Evolutionary conservation across 495 filamentous ascomycete species (phyloP).

Genomic region (Penicillium angulare): DNA sequence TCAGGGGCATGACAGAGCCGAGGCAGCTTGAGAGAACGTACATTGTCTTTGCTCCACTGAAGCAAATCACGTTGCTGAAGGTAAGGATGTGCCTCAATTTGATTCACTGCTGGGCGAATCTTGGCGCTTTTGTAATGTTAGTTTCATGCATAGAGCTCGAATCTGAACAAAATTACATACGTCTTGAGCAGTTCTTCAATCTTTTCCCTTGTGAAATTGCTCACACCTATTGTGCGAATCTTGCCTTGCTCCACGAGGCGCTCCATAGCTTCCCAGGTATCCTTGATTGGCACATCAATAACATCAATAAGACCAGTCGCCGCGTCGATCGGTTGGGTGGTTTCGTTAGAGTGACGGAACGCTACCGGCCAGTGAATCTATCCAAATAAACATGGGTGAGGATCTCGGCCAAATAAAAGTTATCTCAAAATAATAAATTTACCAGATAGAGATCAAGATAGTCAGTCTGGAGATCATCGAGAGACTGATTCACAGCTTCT

Average conservation of each 20-base stretch:
- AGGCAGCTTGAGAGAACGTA: too few species aligned
- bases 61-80: neutral
- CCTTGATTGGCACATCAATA: neutral
- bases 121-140: constrained; percentile 60
- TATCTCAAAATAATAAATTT: neutral
- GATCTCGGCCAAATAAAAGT: neutral
- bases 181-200: neutral
- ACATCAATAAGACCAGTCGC: neutral
- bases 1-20: too few species aligned
- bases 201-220: neutral
- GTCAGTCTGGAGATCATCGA: neutral
- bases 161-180: constrained; percentile 32
- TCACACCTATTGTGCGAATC: neutral
- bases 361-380: neutral
- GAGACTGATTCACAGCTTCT: neutral
- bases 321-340: neutral
- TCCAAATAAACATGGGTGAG: neutral
- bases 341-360: neutral
- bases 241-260: neutral
- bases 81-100: neutral
- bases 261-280: neutral
- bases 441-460: neutral
- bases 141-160: constrained; percentile 43
- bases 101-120: neutral
- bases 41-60: neutral